Evolutionary conservation across 2,329 filamentous ascomycete genomes (phyloP), one percentile per base, ranked within the genome.

Genomic region (Colletotrichum sp.): DNA sequence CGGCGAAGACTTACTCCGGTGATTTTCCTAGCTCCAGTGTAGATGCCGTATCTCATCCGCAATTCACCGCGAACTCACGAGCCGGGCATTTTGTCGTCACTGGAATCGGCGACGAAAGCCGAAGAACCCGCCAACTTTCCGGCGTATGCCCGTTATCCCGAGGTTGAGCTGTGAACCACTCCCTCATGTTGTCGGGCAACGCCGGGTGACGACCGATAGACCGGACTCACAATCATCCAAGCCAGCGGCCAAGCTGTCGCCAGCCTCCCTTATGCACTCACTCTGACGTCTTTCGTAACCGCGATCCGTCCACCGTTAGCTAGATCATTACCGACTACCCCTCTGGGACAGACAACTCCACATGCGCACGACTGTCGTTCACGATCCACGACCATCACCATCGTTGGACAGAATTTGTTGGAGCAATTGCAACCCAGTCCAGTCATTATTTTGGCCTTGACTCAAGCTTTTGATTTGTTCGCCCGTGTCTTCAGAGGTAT

Each of bases 381-480:
- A 59, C 24, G 24, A 26, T 59, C 55, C 13, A 59, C 24, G n/a
- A 24, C 44, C n/a, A 28, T 52, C 44, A 52, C n/a, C 24, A 62
- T 24, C 55, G 32, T 62, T 36, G 30, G 12, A 16, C 24, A 36
- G 28, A 36, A 34, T 26, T 9, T 28, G 8, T 60, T 69, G 44
- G 64, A 30, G 64, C 64, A 69, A 59, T 34, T 32, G 59, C 36
- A 74, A 64, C 59, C 70, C 62, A 55, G 52, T 57, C 32, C 70
- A 74, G 65, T 76, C 70, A 69, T 76, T 74, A 57, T 68, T 72
- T 68, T 76, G 70, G 74, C 70, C 74, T 52, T 69, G 74, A 76
- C 74, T 76, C 64, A 76, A 74, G 74, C 70, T 76, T 72, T 74
- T 76, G 70, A 74, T 74, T 74, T 76, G 64, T 74, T 73, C 52